Percentiles rank a stretch among this genome's conserved stretches.
These are phyloP conservation scores for Penicillium bialowiezense DNA, from an alignment of 495 filamentous ascomycete species.

Conservation along the genomic window DNA sequence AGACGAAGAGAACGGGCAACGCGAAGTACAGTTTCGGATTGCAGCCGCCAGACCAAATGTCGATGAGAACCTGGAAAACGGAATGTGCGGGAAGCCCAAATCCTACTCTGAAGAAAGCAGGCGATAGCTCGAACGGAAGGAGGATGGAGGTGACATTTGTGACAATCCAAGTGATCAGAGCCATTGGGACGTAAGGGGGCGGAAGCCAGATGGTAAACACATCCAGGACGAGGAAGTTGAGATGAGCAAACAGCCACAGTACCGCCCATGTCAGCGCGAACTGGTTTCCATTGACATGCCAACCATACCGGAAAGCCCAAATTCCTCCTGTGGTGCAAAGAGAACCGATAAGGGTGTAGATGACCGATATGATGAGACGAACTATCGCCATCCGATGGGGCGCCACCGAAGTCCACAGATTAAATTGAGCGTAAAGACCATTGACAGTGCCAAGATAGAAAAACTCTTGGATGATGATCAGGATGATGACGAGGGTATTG, in stretches of 20 bases:
- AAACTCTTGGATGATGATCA: slow-evolving; percentile 52
- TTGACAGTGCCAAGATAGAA: slow-evolving; percentile 48
- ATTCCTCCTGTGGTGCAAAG: slow-evolving; percentile 44
- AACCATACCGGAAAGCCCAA: slow-evolving; percentile 49
- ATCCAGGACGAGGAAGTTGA: slow-evolving; percentile 50
- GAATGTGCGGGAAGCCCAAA: slow-evolving; percentile 48
- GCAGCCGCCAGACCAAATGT: slow-evolving; percentile 51
- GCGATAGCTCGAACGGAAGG: slow-evolving; percentile 44
- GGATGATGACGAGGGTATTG: slow-evolving; percentile 50
- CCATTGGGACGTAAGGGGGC: slow-evolving; percentile 41
- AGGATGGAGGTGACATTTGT: slow-evolving; percentile 46
- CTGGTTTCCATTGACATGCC: slow-evolving; percentile 46
- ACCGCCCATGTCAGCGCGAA: slow-evolving; percentile 46
- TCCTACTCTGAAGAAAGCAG: slow-evolving; percentile 46
- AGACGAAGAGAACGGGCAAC: slow-evolving; percentile 44
- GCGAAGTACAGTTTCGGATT: slow-evolving; percentile 40
- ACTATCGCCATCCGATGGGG: slow-evolving; percentile 41
- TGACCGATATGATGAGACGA: slow-evolving; percentile 35
- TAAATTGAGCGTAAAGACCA: slow-evolving; percentile 41
- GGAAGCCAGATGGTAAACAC: slow-evolving; percentile 45
- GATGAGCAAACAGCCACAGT: slow-evolving; percentile 51
- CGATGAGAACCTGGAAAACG: slow-evolving; percentile 40
- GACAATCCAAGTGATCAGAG: slow-evolving; percentile 47
- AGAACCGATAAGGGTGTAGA: slow-evolving; percentile 46
- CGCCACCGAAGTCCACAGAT: slow-evolving; percentile 35